Base-by-base conservation (phyloP, 176 grass and related monocot genomes). In the Ananas comosus region DNA sequence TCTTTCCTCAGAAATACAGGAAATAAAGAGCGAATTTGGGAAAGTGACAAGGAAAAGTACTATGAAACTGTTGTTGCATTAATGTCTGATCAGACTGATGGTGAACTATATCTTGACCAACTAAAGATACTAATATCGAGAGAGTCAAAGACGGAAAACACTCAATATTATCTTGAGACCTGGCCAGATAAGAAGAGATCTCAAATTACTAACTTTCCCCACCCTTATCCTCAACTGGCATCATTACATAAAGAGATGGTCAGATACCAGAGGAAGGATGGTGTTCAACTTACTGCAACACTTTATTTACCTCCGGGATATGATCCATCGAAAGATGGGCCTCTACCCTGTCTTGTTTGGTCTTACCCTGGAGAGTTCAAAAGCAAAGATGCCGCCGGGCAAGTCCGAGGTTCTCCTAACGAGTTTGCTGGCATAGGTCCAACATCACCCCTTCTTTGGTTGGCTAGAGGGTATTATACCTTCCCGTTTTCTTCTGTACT, bases 131-230 rank as follows among this genome's bases (percentile, higher is more conserved):
- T 99, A 63, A 88, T 87, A 14, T 99, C 90, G 29, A 94, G 89
- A 85, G 95, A 99, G 80, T 99, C 95, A 51, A 99, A 99, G 87
- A 94, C 95, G 51, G 95, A 99, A 85, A 99, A 99, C 59, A 91
- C 87, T 49, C 95, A 99, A 70, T 94, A 94, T 86, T 91, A 86
- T 79, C 83, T 99, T 19, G 87, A 94, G 70, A 82, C 52, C 75
- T 99, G 90, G 85, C 95, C 95, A 29, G 82, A 91, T 78, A 99
- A 94, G 83, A 91, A 83, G 67, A 48, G 77, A 83, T 82, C 94
- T 81, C 91, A 93, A 74, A 99, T 99, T 75, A 99, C 94, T 82
- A 85, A 91, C 73, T 99, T 99, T 13, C 94, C 90, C 53, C 94
- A 99, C 56, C 94, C 94, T 74, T 93, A 99, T 77, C 94, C 94